Evolutionary conservation across 305 asterid genomes (phyloP), one percentile per base, ranked within the genome.

Genomic region (Ajuga reptans): DNA sequence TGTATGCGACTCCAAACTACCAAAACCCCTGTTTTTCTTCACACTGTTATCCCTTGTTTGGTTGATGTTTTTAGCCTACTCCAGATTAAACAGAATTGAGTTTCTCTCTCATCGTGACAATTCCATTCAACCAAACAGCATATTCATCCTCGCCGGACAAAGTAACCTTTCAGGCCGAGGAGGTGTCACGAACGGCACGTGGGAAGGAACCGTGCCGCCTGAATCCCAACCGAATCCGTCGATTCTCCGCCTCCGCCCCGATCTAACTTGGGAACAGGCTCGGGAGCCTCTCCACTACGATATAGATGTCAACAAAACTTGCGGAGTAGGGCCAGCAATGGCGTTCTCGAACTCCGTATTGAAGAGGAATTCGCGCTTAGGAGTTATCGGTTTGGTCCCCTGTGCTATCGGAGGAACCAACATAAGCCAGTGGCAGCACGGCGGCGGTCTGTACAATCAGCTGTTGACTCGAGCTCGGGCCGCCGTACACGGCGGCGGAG

Each of bases 241-340:
- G 16, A 39, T 59, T 59, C 66, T 59, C 51, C 66, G 66, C 2
- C n/a, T 59, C 5, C 16, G 33, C n/a, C 50, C 66, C 50, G 66
- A 27, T 21, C 50, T 59, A 1, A 17, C 16, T 7, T 82, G 89
- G 89, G 86, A 77, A 37, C 75, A 42, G 66, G 87, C 92, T 0
- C 51, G 39, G 0, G 89, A 86, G 67, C 92, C 89, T n/a, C 87
- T 86, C 71, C 89, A 86, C 77, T 56, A 47, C 4, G 89, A 81
- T 17, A 82, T 86, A n/a, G 89, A 84, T 43, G 47, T 45, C 3
- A 36, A 36, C 12, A 76, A 73, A 42, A 37, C 74, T 0, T 80
- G 87, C 50, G 92, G 92, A 17, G 36, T 86, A 2, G 89, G 92
- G 53, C 92, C 87, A 3, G 92, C 82, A 45, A 78, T 86, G 86